Evolutionary conservation across 495 filamentous ascomycete species (phyloP).

Genomic region (Trichocladium antarcticum): DNA sequence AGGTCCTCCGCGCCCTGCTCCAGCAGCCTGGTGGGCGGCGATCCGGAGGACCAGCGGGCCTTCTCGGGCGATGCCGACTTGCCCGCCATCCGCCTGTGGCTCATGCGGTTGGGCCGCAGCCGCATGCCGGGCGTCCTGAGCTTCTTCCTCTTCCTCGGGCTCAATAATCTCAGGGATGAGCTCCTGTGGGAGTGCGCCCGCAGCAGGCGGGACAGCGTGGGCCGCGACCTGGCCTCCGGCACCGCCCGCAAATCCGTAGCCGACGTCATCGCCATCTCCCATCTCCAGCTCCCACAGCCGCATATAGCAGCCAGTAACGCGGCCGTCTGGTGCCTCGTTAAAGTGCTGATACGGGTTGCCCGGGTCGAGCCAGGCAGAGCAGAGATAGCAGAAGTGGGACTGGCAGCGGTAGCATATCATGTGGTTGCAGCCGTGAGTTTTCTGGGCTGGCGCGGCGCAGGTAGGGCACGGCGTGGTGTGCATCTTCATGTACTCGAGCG

Average conservation of each 20-base stretch:
- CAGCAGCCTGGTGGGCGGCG: constrained; percentile 27
- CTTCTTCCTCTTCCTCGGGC: constrained; percentile 19
- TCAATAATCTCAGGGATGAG: constrained; percentile 21
- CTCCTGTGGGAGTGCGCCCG: constrained; percentile 9
- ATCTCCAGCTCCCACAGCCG: constrained; percentile 81
- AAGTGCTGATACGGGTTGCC: constrained; percentile 82
- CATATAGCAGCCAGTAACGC: constrained; percentile 58
- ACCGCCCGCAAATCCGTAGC: constrained; percentile 42
- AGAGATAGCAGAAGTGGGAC: constrained; percentile 94
- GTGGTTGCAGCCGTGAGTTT: constrained; percentile 92
- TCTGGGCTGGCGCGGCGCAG: constrained; percentile 74
- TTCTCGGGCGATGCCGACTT: constrained; percentile 37
- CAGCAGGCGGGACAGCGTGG: background rate
- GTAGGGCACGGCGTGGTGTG: constrained; percentile 88
- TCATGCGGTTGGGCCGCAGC: background rate
- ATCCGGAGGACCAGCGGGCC: constrained; percentile 46
- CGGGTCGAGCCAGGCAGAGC: constrained; percentile 70
- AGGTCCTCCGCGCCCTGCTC: constrained; percentile 16
- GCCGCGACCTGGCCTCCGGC: constrained; percentile 18
- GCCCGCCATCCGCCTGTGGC: constrained; percentile 11
- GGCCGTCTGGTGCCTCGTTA: constrained; percentile 45
- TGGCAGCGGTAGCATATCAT: constrained; percentile 89
- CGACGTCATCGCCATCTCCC: constrained; percentile 60
- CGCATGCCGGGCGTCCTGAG: constrained; percentile 3
- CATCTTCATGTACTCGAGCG: constrained; percentile 63